Conservation (phyloP, 1,284 basidiomycete genomes). For the Ceratobasidium sp. region DNA sequence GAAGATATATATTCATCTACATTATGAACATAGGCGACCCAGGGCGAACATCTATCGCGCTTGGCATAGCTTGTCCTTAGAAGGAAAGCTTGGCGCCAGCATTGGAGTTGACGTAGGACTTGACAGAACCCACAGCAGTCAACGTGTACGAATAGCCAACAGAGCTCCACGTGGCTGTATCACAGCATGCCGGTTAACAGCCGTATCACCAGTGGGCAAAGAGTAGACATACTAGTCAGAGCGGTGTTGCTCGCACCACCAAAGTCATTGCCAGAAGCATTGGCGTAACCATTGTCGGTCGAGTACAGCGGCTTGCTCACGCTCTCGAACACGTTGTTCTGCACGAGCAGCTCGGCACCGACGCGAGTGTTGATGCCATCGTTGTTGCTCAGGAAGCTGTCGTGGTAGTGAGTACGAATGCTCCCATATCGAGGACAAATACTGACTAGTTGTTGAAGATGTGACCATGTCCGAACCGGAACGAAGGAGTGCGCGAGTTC, state of each 20-base stretch:
- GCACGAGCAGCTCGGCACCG: no score
- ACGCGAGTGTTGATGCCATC: no score
- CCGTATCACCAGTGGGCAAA: background rate
- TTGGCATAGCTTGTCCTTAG: background rate
- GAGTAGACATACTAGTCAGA: slow-evolving; percentile 8
- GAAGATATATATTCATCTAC: no score
- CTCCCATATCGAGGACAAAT: no score
- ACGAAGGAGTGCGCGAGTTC: slow-evolving; percentile 51
- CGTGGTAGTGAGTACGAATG: no score
- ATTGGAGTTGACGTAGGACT: slow-evolving; percentile 5
- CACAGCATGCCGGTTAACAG: background rate
- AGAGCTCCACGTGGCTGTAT: slow-evolving; percentile 23
- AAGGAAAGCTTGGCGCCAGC: slow-evolving; percentile 26
- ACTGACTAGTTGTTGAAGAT: no score
- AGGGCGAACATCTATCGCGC: no score
- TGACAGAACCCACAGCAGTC: background rate
- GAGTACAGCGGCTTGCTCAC: background rate
- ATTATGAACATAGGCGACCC: no score
- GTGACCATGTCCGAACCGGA: slow-evolving; percentile 55
- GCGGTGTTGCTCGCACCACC: slow-evolving; percentile 23
- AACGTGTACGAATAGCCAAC: slow-evolving; percentile 37
- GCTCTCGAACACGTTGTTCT: background rate
- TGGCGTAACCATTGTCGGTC: slow-evolving; percentile 37
- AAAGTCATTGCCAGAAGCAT: background rate
- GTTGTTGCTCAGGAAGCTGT: no score